Evolutionary conservation across 106 monocot genomes (phyloP).

Genomic region (Agapanthus africanus): DNA sequence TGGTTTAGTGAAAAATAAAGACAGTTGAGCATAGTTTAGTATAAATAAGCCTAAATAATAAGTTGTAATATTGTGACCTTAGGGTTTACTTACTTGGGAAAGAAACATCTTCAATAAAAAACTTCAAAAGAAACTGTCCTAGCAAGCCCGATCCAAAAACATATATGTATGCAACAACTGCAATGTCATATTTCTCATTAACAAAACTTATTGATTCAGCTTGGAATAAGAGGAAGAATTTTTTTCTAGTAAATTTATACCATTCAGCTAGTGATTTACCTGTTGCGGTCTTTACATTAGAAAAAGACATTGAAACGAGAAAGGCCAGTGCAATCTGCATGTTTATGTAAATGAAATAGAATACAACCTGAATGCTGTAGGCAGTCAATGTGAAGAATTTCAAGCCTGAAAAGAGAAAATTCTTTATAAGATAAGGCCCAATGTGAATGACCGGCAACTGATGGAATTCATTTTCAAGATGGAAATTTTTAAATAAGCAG

Average conservation of each 20-base stretch:
- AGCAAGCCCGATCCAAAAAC: slow-evolving; percentile 52
- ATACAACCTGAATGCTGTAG: slow-evolving; percentile 67
- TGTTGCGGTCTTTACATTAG: slow-evolving; percentile 55
- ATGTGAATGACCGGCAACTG: not conserved
- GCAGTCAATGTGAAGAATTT: slow-evolving; percentile 68
- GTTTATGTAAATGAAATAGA: slow-evolving; percentile 69
- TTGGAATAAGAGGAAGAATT: too few relatives aligned
- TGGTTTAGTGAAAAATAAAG: too few relatives aligned
- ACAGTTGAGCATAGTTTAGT: too few relatives aligned
- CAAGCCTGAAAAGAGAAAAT: slow-evolving; percentile 29
- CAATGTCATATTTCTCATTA: slow-evolving; percentile 9
- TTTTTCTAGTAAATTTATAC: too few relatives aligned
- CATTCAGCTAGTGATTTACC: too few relatives aligned
- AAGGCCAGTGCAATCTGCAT: slow-evolving; percentile 74
- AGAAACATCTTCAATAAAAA: slow-evolving; percentile 35
- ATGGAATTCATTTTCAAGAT: not conserved
- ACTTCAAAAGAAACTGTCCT: slow-evolving; percentile 29
- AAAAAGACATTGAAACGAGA: slow-evolving; percentile 40
- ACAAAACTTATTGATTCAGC: not conserved
- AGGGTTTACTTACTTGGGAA: slow-evolving; percentile 39
- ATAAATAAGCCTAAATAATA: too few relatives aligned
- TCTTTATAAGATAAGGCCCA: not conserved
- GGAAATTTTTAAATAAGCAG: too few relatives aligned
- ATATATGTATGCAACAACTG: slow-evolving; percentile 56
- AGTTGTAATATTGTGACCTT: not conserved